Evolutionary conservation across 2,329 filamentous ascomycete species (phyloP).

Genomic region (Pleurostoma richardsiae): DNA sequence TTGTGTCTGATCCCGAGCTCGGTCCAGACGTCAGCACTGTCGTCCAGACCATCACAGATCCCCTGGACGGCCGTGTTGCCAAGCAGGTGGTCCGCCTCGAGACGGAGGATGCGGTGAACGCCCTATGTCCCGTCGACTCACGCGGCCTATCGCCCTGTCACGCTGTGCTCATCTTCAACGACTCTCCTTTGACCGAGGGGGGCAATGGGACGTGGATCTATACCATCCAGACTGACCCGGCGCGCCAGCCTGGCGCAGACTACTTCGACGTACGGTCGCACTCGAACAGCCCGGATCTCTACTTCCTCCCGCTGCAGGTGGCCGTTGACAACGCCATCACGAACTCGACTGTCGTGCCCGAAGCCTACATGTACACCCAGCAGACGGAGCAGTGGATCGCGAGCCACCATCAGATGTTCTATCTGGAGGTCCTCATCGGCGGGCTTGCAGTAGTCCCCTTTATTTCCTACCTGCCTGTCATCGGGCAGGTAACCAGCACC

Average conservation of each 20-base stretch:
- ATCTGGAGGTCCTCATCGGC: slow-evolving; percentile 21
- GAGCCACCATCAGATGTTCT: not conserved
- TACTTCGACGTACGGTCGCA: slow-evolving; percentile 59
- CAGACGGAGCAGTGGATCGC: slow-evolving; percentile 7
- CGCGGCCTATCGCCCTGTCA: slow-evolving; percentile 49
- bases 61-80: not conserved
- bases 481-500: slow-evolving; percentile 10
- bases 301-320: slow-evolving; percentile 72
- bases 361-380: slow-evolving; percentile 8
- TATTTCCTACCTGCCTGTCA: slow-evolving; percentile 9
- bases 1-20: not conserved
- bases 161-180: slow-evolving; percentile 68
- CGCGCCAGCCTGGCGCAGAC: slow-evolving; percentile 50
- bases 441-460: slow-evolving; percentile 17
- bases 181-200: slow-evolving; percentile 67
- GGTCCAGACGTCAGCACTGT: not conserved
- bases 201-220: slow-evolving; percentile 73
- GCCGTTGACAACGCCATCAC: slow-evolving; percentile 73
- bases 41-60: not conserved
- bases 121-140: slow-evolving; percentile 58
- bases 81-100: slow-evolving; percentile 44
- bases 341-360: slow-evolving; percentile 19
- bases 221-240: slow-evolving; percentile 71
- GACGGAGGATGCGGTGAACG: slow-evolving; percentile 52
- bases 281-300: slow-evolving; percentile 72